Conservation (phyloP, 1,284 basidiomycete genomes). For the Somion occarium region DNA sequence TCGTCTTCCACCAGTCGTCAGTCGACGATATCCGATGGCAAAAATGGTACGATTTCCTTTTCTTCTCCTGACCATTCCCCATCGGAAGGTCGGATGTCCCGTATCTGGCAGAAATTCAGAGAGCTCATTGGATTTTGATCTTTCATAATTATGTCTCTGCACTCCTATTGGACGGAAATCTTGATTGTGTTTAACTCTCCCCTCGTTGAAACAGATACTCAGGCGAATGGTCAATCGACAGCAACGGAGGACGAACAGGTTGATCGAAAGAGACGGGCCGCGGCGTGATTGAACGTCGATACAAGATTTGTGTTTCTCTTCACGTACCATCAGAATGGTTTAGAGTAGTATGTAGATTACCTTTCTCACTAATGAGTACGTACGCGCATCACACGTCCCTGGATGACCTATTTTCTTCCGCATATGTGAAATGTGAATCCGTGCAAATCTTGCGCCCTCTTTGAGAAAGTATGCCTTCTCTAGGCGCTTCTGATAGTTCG, state of each 20-base stretch:
- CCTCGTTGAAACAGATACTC: slow-evolving; percentile 14
- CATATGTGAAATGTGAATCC: not conserved
- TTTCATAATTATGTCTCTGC: slow-evolving; percentile 41
- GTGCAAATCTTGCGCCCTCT: not conserved
- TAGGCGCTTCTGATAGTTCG: not conserved
- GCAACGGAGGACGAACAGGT: slow-evolving; percentile 17
- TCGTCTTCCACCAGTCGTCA: slow-evolving; percentile 9
- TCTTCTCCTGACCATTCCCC: slow-evolving; percentile 45
- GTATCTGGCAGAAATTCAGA: slow-evolving; percentile 62
- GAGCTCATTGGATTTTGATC: slow-evolving; percentile 66
- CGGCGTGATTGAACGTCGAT: slow-evolving; percentile 15
- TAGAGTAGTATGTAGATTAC: slow-evolving; percentile 8
- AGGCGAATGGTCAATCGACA: slow-evolving; percentile 12
- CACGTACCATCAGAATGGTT: slow-evolving; percentile 9
- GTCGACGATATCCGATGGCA: slow-evolving; percentile 20
- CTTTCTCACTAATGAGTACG: slow-evolving; percentile 15
- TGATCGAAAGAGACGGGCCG: slow-evolving; percentile 22
- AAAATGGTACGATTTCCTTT: slow-evolving; percentile 74
- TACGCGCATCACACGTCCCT: slow-evolving; percentile 3
- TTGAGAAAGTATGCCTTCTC: not conserved
- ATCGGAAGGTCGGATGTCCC: slow-evolving; percentile 58
- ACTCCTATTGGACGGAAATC: slow-evolving; percentile 19
- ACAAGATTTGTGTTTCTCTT: not conserved
- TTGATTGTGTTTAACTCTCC: slow-evolving; percentile 8
- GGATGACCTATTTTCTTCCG: not conserved